Conservation (phyloP, 2,329 filamentous ascomycete genomes). For the Xylaria sp. region DNA sequence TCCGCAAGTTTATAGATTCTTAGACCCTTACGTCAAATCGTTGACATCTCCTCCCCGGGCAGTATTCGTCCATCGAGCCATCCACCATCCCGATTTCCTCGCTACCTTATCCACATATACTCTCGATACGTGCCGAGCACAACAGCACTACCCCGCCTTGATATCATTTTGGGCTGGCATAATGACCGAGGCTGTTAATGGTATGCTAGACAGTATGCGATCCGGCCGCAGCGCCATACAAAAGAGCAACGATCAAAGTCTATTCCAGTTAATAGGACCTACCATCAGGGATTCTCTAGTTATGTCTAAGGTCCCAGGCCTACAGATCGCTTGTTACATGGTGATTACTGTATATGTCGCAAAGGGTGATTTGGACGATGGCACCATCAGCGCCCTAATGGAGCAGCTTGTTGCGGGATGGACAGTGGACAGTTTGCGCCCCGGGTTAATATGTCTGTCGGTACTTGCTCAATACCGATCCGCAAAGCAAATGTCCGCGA, state of each 20-base stretch:
- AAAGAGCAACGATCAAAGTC: constrained; percentile 81
- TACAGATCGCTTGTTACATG: constrained; percentile 92
- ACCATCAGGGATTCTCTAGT: constrained; percentile 81
- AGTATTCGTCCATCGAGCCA: constrained; percentile 84
- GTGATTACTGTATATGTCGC: constrained; percentile 85
- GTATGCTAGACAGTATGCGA: constrained; percentile 79
- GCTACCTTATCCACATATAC: constrained; percentile 81
- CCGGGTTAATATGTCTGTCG: constrained; percentile 82
- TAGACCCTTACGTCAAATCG: constrained; percentile 86
- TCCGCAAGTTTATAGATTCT: constrained; percentile 81
- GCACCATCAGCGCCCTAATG: constrained; percentile 87
- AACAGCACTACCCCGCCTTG: constrained; percentile 80
- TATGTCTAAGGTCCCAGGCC: constrained; percentile 78
- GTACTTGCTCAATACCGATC: constrained; percentile 84
- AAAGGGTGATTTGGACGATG: constrained; percentile 82
- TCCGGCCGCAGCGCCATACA: constrained; percentile 82
- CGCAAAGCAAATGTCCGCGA: constrained; percentile 73
- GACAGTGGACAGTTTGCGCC: constrained; percentile 76
- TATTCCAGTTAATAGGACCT: constrained; percentile 74
- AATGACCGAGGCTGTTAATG: constrained; percentile 84
- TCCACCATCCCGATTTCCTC: constrained; percentile 81
- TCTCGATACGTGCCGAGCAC: constrained; percentile 75
- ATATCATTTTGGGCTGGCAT: constrained; percentile 93
- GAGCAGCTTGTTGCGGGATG: constrained; percentile 84
- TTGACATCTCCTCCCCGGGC: constrained; percentile 81